These are phyloP conservation scores for Carex myosuroides DNA, from an alignment of 176 grass and related monocot species.

Conservation along the genomic window DNA sequence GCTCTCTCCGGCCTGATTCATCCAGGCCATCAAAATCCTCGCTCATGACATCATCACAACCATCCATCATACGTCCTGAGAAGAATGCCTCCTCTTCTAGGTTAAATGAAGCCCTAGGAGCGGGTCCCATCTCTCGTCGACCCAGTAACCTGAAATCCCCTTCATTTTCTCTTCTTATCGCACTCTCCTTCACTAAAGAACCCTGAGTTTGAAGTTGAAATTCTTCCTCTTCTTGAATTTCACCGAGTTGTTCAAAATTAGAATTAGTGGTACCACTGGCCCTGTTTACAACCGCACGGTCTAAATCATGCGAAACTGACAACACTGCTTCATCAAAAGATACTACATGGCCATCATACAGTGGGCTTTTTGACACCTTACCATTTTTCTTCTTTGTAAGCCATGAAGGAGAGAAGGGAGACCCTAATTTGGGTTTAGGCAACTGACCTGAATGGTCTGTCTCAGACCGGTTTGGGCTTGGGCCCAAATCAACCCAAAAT, in stretches of 20 bases:
- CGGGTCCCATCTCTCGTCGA: conserved; percentile 54
- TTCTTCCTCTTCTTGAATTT: conserved; percentile 84
- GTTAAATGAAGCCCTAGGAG: conserved; percentile 79
- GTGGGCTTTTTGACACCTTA: conserved; percentile 82
- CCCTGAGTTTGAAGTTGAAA: conserved; percentile 48
- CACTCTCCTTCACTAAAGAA: conserved; percentile 65
- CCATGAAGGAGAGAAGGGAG: conserved; percentile 87
- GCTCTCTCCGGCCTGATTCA: conserved; percentile 80
- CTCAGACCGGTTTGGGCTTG: conserved; percentile 71
- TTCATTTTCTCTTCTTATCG: conserved; percentile 97
- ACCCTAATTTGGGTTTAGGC: conserved; percentile 80
- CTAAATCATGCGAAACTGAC: conserved; percentile 72
- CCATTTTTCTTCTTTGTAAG: conserved; percentile 65
- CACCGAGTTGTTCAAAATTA: conserved; percentile 60
- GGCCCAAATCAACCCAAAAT: conserved; percentile 98
- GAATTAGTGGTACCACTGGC: conserved; percentile 36
- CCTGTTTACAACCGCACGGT: conserved; percentile 54
- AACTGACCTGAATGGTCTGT: conserved; percentile 44
- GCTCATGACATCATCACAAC: conserved; percentile 42
- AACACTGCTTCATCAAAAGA: conserved; percentile 97
- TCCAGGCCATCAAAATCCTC: conserved; percentile 67
- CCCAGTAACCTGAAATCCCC: conserved; percentile 87
- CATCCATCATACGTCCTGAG: conserved; percentile 40
- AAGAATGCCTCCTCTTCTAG: conserved; percentile 58
- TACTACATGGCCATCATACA: conserved; percentile 73